These are phyloP conservation scores for Capsella rubella DNA, from an alignment of 441 rosid genomes.

Conservation along the genomic window DNA sequence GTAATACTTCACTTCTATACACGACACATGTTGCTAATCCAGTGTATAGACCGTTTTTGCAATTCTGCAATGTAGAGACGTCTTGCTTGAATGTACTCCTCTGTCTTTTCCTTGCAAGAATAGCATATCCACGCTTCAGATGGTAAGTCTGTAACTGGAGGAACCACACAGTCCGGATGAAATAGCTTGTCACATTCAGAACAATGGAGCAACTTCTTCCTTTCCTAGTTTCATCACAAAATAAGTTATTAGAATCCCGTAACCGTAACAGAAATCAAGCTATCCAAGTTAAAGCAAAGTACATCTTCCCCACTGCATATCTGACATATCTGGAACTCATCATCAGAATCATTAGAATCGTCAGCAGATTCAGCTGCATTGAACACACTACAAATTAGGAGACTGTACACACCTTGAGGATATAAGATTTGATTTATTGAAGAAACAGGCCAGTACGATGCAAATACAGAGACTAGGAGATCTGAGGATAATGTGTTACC, in stretches of 20 bases:
- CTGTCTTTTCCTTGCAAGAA: constrained; percentile 98
- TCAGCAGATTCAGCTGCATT: constrained; percentile 86
- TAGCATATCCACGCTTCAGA: constrained; percentile 91
- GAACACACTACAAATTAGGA: constrained; percentile 40
- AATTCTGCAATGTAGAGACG: constrained; percentile 72
- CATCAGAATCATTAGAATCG: constrained; percentile 93
- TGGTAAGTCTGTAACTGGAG: constrained; percentile 73
- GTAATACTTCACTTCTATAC: constrained; percentile 11
- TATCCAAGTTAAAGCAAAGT: constrained; percentile 42
- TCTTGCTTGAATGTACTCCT: constrained; percentile 83
- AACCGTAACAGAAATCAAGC: constrained; percentile 35
- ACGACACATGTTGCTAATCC: constrained; percentile 32
- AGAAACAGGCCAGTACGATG: constrained; percentile 28
- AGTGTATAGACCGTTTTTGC: constrained; percentile 66
- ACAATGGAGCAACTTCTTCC: constrained; percentile 93
- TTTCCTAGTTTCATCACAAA: constrained; percentile 66
- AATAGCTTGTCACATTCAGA: constrained; percentile 93
- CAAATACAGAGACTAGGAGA: constrained; percentile 25
- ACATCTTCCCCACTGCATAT: constrained; percentile 96
- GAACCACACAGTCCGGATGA: constrained; percentile 89
- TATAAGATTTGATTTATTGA: constrained; percentile 15
- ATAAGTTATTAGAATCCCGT: constrained; percentile 29
- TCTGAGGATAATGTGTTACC: constrained; percentile 9
- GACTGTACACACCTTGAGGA: constrained; percentile 24
- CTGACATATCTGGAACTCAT: constrained; percentile 98